A percentile compares a stretch with the other conserved stretches of the same genome.
Evolutionary conservation across 2,329 filamentous ascomycete genomes (phyloP).

Genomic region (Fusarium nygamai): DNA sequence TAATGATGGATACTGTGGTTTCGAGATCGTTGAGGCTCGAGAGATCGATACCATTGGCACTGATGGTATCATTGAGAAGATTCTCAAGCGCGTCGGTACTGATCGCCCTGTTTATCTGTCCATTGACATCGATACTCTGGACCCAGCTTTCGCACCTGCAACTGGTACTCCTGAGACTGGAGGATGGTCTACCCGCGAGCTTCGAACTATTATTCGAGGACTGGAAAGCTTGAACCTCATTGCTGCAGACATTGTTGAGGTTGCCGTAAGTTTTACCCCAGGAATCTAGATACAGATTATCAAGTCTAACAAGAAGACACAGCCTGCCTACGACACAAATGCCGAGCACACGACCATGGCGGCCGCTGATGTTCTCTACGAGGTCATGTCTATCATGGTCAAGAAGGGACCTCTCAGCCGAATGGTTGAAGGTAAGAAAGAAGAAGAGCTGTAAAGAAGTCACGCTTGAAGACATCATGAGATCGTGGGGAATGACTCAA

Average conservation of each 20-base stretch:
- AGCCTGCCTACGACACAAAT: slow-evolving; percentile 76
- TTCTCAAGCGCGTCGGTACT: slow-evolving; percentile 77
- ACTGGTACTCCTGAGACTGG: slow-evolving; percentile 82
- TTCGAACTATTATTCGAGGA: slow-evolving; percentile 76
- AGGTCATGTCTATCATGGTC: slow-evolving; percentile 85
- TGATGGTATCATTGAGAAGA: slow-evolving; percentile 81
- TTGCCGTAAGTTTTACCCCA: slow-evolving; percentile 48
- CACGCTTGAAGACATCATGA: no score
- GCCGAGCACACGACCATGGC: slow-evolving; percentile 80
- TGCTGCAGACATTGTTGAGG: slow-evolving; percentile 77
- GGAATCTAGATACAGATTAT: background rate
- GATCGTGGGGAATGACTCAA: no score
- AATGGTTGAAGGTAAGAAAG: slow-evolving; percentile 45
- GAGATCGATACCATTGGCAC: slow-evolving; percentile 63
- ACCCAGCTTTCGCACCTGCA: slow-evolving; percentile 81
- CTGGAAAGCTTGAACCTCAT: slow-evolving; percentile 76
- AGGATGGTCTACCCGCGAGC: slow-evolving; percentile 78
- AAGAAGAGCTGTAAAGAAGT: slow-evolving; percentile 15
- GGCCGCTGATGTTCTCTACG: slow-evolving; percentile 75
- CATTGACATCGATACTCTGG: slow-evolving; percentile 86
- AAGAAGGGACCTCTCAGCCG: slow-evolving; percentile 76
- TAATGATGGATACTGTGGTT: slow-evolving; percentile 78
- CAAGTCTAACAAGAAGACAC: background rate
- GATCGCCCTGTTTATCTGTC: slow-evolving; percentile 81
- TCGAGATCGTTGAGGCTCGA: slow-evolving; percentile 79